These are phyloP conservation scores for Cutaneotrichosporon arboriforme DNA, from an alignment of 1,284 basidiomycete genomes.

Conservation along the genomic window DNA sequence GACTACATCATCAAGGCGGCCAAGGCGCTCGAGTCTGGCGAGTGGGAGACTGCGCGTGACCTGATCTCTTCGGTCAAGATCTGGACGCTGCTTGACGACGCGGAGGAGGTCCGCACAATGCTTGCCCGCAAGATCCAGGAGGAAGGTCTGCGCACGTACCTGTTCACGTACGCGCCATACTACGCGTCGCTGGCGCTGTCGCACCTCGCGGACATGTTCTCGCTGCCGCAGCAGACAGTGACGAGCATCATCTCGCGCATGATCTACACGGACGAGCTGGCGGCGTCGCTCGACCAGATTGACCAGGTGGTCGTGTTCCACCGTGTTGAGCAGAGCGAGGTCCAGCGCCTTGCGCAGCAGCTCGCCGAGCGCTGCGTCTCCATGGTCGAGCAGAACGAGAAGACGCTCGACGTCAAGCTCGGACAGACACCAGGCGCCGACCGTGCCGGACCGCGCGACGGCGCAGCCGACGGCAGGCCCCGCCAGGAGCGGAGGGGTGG, in stretches of 20 bases:
- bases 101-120: conserved; percentile 85
- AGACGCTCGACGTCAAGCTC: conserved; percentile 82
- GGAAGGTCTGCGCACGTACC: conserved; percentile 91
- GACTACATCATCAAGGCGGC: conserved; percentile 99
- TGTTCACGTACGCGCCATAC: conserved; percentile 96
- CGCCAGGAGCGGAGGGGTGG: conserved; percentile 38
- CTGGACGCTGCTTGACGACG: conserved; percentile 92
- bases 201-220: conserved; percentile 82
- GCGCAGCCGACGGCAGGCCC: conserved; percentile 32
- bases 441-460: conserved; percentile 52
- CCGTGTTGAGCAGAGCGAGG: conserved; percentile 75
- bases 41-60: conserved; percentile 94
- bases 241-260: conserved; percentile 94
- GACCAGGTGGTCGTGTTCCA: conserved; percentile 83
- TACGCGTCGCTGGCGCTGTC: conserved; percentile 86
- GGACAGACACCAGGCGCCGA: conserved; percentile 60
- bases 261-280: conserved; percentile 97
- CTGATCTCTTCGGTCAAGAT: conserved; percentile 95
- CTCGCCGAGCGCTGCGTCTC: conserved; percentile 81
- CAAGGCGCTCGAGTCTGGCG: conserved; percentile 91
- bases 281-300: conserved; percentile 87
- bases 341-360: conserved; percentile 82
- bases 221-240: conserved; percentile 69
- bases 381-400: conserved; percentile 95
- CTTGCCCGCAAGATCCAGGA: conserved; percentile 91